Evolutionary conservation across 257 asterid genomes (phyloP).

Genomic region (Dorcoceras hygrometricum): DNA sequence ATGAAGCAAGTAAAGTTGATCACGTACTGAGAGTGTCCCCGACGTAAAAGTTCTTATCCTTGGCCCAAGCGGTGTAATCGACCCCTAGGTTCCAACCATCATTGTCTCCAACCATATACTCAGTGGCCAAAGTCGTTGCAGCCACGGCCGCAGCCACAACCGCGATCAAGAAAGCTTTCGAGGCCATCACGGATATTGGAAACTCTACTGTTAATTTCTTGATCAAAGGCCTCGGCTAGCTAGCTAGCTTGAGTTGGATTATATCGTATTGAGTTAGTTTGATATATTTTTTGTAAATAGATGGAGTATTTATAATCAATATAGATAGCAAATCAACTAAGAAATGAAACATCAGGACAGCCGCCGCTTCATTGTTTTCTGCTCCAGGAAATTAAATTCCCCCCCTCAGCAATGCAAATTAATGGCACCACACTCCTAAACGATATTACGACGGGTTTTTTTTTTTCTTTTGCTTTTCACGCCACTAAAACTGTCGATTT

Average conservation of each 20-base stretch:
- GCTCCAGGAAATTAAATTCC: background rate
- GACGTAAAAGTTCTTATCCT: slow-evolving; percentile 28
- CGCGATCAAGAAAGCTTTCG: slow-evolving; percentile 20
- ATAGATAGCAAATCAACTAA: background rate
- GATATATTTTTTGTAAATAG: no score
- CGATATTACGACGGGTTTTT: no score
- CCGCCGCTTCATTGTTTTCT: background rate
- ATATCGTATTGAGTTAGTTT: background rate
- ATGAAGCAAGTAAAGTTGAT: background rate
- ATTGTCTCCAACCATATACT: slow-evolving; percentile 39
- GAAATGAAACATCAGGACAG: background rate
- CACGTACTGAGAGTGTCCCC: slow-evolving; percentile 32
- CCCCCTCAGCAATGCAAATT: background rate
- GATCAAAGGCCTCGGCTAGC: background rate
- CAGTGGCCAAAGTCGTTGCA: slow-evolving; percentile 28
- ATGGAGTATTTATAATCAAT: background rate
- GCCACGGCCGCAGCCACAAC: slow-evolving; percentile 20
- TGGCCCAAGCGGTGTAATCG: slow-evolving; percentile 33
- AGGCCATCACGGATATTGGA: slow-evolving; percentile 24
- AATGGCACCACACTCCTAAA: background rate
- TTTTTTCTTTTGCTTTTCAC: background rate
- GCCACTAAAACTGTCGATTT: background rate
- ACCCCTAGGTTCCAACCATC: slow-evolving; percentile 30
- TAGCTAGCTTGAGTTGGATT: background rate
- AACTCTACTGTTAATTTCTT: no score